Percentiles rank a stretch among this genome's conserved stretches.
Conservation (phyloP, 169 alveolate genomes). For the Plasmodium knowlesi region DNA sequence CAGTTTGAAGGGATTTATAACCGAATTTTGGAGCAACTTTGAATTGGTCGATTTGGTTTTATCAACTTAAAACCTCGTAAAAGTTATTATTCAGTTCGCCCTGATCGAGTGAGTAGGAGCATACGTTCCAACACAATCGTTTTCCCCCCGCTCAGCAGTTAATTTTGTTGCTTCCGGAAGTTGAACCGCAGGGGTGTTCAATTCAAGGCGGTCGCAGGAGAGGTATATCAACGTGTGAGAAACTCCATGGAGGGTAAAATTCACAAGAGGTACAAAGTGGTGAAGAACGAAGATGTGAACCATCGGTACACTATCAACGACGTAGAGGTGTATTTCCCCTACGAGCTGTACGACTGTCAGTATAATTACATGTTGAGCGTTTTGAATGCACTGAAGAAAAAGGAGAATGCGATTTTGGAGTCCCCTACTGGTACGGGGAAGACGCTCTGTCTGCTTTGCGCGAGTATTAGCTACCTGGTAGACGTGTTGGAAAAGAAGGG, state of each 20-base stretch:
- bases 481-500: conserved; percentile 80
- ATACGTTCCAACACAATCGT: neutral
- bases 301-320: conserved; percentile 72
- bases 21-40: neutral
- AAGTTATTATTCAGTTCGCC: neutral
- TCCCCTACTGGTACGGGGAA: conserved; percentile 99
- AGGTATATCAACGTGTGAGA: neutral
- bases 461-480: conserved; percentile 88
- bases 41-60: neutral
- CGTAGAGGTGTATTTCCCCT: conserved; percentile 87
- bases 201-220: neutral
- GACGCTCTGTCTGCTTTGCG: conserved; percentile 93
- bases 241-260: conserved; percentile 36
- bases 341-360: conserved; percentile 88
- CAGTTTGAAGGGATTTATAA: neutral
- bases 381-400: conserved; percentile 79
- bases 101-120: neutral
- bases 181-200: neutral
- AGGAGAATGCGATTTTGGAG: conserved; percentile 93
- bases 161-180: neutral
- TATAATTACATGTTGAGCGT: conserved; percentile 86
- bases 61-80: neutral
- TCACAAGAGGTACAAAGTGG: conserved; percentile 63
- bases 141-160: neutral
- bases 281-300: conserved; percentile 48